phyloP scores from a whole-genome alignment of 495 filamentous ascomycete species.

The Aspergillus cavernicola region DNA sequence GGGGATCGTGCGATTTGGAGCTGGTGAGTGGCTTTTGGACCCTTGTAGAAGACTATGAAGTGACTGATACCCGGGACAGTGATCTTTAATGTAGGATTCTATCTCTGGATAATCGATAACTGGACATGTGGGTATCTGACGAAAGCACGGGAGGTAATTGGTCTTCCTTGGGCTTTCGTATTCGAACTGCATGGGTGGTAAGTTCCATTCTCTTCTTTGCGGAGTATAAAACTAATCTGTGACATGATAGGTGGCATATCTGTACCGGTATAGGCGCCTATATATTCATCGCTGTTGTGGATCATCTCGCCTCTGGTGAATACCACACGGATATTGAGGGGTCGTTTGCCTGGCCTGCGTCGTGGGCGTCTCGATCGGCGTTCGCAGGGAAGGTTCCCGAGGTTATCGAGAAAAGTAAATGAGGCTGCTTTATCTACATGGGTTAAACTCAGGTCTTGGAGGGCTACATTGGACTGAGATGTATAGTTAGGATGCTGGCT shows the following conservation, averaged over 20 bases:
- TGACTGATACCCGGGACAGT: constrained; percentile 5
- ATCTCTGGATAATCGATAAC: constrained; percentile 24
- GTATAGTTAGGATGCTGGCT: too few species aligned
- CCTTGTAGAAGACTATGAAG: not conserved
- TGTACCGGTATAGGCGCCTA: constrained; percentile 48
- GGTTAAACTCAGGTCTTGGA: too few species aligned
- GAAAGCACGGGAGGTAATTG: constrained; percentile 7
- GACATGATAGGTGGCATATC: constrained; percentile 47
- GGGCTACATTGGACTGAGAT: too few species aligned
- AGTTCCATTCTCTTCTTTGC: not conserved
- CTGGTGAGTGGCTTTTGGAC: constrained; percentile 6
- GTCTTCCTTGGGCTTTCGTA: constrained; percentile 47
- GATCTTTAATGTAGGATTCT: constrained; percentile 24
- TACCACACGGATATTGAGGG: not conserved
- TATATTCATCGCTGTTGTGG: constrained; percentile 20
- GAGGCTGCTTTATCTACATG: not conserved
- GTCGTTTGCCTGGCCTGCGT: constrained; percentile 16
- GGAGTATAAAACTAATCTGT: not conserved
- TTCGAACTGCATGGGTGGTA: constrained; percentile 58
- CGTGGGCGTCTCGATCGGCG: constrained; percentile 9
- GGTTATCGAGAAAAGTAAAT: not conserved
- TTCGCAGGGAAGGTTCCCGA: constrained; percentile 2
- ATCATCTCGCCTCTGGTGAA: constrained; percentile 1
- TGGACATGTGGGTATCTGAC: constrained; percentile 22
- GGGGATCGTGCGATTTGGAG: constrained; percentile 18